Evolutionary conservation across 2,329 filamentous ascomycete species (phyloP), one percentile per base, ranked within the genome.

Genomic region (Colletotrichum musae): DNA sequence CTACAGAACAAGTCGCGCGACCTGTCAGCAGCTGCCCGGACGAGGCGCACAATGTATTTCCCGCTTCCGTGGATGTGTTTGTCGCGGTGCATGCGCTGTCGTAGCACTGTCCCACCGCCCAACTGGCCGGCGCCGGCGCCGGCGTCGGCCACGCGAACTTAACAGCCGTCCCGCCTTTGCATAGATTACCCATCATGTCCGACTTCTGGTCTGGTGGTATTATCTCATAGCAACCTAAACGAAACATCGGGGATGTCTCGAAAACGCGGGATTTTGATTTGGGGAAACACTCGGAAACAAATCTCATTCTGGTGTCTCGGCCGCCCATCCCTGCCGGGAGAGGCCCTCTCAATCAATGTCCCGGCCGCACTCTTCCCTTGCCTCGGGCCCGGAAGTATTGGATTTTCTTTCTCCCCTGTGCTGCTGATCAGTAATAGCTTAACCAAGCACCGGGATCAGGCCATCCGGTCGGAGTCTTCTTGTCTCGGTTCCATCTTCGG

Each of bases 11-110:
- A 66, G 36, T 26, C 21, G 3, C 21, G 3, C 32, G 32, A 45
- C 52, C 36, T 58, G 39, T 41, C 64, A 68, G 64, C 59, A 21
- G 64, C 47, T 64, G 13, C 39, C 58, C 51, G 32, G 57, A 36
- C 58, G 32, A 36, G 32, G 32, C 32, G 32, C 21, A 24, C 32
- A 50, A 15, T 15, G 21, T n/a, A 6, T 18, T 39, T 36, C 62
- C 12, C 54, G 12, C 32, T 18, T 50, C 18, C 21, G 15, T 43
- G 32, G 36, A 60, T 32, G 15, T 53, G 28, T 58, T 58, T 52
- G 47, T 64, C 53, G 52, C 58, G 41, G 48, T 54, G 65, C 60
- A 65, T 53, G n/a, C n/a, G 28, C 24, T 45, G 45, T 51, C 45
- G 39, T 48, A 21, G 47, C 52, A 59, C 54, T 26, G 12, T 43